Percentiles rank a stretch among this genome's conserved stretches.
phyloP scores from a whole-genome alignment of 768 basidiomycete species.

The Lyophyllum semitale region DNA sequence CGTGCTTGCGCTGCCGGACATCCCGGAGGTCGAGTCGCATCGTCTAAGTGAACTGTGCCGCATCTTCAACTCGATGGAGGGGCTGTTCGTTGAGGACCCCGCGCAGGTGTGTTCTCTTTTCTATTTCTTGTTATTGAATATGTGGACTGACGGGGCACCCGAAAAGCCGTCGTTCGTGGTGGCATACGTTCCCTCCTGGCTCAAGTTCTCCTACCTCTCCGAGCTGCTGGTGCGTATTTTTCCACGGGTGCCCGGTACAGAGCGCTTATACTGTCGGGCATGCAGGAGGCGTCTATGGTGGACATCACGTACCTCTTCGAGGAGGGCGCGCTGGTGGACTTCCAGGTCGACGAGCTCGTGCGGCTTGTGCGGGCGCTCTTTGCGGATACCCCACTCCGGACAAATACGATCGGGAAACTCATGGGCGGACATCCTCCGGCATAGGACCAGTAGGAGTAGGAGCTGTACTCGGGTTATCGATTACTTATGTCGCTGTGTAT shows the following conservation, averaged over 20 bases:
- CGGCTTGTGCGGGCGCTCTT: slow-evolving; percentile 85
- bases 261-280: slow-evolving; percentile 1
- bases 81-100: slow-evolving; percentile 70
- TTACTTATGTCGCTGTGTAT: slow-evolving; percentile 1
- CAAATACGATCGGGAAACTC: slow-evolving; percentile 79
- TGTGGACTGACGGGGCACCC: neutral
- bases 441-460: slow-evolving; percentile 17
- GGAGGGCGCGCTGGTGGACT: slow-evolving; percentile 88
- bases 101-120: slow-evolving; percentile 46
- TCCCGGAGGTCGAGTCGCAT: slow-evolving; percentile 86
- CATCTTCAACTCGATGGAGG: slow-evolving; percentile 78
- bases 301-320: slow-evolving; percentile 93
- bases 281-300: slow-evolving; percentile 86
- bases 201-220: slow-evolving; percentile 92
- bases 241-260: neutral
- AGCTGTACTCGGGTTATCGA: neutral
- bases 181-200: slow-evolving; percentile 88
- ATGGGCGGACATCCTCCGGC: slow-evolving; percentile 58
- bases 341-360: slow-evolving; percentile 80
- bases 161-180: slow-evolving; percentile 74
- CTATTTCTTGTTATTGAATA: neutral
- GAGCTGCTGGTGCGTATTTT: slow-evolving; percentile 77
- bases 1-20: slow-evolving; percentile 78
- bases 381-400: slow-evolving; percentile 81
- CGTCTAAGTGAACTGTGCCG: slow-evolving; percentile 80